phyloP scores from a whole-genome alignment of 2,329 filamentous ascomycete genomes.

The Cladophialophora yegresii region DNA sequence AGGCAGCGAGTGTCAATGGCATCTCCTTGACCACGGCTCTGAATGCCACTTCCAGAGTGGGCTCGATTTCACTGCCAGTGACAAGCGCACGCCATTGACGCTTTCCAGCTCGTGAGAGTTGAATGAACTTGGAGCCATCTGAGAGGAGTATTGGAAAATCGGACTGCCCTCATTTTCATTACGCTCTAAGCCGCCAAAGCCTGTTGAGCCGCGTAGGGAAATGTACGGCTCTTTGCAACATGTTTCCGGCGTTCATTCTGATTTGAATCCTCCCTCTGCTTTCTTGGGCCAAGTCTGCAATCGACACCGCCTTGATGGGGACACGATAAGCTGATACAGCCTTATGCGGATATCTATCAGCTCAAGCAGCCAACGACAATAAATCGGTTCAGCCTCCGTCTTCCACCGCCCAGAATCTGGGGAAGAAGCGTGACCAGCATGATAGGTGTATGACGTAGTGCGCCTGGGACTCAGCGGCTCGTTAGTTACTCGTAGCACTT shows the following conservation, averaged over 20 bases:
- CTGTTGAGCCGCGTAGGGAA: not conserved
- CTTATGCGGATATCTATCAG: no score
- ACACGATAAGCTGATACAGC: no score
- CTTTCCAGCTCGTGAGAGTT: not conserved
- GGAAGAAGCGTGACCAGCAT: not conserved
- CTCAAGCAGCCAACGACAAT: not conserved
- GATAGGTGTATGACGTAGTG: not conserved
- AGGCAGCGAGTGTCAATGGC: not conserved
- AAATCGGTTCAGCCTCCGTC: not conserved
- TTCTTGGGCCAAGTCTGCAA: not conserved
- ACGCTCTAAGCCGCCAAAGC: not conserved
- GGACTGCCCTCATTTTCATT: not conserved
- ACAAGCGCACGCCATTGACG: not conserved
- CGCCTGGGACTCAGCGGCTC: not conserved
- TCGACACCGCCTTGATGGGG: no score
- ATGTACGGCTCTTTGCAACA: not conserved
- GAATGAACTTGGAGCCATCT: not conserved
- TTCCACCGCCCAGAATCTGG: not conserved
- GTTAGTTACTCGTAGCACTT: not conserved
- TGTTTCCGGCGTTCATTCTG: not conserved
- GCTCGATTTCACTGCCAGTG: not conserved
- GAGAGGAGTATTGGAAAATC: not conserved
- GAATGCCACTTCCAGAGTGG: not conserved
- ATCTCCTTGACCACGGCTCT: not conserved
- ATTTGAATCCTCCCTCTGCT: not conserved